Evolutionary conservation across 208 protist genomes (phyloP).

Genomic region (Perkinsela sp.): DNA sequence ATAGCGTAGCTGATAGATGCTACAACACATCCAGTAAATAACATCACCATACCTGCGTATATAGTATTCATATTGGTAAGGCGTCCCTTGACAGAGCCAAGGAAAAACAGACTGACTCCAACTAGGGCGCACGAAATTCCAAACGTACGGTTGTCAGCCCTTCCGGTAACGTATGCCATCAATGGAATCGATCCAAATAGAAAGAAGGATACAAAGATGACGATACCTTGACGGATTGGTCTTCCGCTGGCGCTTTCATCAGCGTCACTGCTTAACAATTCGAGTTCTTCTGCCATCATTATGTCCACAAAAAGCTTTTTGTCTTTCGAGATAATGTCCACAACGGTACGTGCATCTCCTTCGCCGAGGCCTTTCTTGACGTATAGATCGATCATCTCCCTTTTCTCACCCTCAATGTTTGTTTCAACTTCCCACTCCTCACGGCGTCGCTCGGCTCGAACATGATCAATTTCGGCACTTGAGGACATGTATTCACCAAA

Average conservation of each 20-base stretch:
- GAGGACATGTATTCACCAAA: constrained; percentile 72
- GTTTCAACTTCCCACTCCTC: constrained; percentile 79
- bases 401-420: constrained; percentile 60
- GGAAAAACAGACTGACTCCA: constrained; percentile 21
- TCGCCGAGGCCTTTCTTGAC: constrained; percentile 53
- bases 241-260: constrained; percentile 34
- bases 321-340: constrained; percentile 72
- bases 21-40: constrained; percentile 49
- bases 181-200: constrained; percentile 65
- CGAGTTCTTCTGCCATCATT: constrained; percentile 77
- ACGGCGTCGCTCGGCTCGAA: constrained; percentile 31
- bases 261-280: constrained; percentile 14
- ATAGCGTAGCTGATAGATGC: constrained; percentile 40
- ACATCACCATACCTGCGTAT: constrained; percentile 30
- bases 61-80: constrained; percentile 27
- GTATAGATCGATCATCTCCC: constrained; percentile 80
- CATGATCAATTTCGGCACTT: constrained; percentile 64
- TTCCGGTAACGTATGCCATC: constrained; percentile 30
- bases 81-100: constrained; percentile 53
- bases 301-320: constrained; percentile 72
- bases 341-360: constrained; percentile 55
- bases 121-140: constrained; percentile 40
- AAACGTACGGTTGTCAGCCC: constrained; percentile 33
- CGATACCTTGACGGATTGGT: constrained; percentile 50
- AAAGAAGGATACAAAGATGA: constrained; percentile 74